Evolutionary conservation across 805 yeast genomes (phyloP).

Genomic region (Sugiyamaella lignohabitans): DNA sequence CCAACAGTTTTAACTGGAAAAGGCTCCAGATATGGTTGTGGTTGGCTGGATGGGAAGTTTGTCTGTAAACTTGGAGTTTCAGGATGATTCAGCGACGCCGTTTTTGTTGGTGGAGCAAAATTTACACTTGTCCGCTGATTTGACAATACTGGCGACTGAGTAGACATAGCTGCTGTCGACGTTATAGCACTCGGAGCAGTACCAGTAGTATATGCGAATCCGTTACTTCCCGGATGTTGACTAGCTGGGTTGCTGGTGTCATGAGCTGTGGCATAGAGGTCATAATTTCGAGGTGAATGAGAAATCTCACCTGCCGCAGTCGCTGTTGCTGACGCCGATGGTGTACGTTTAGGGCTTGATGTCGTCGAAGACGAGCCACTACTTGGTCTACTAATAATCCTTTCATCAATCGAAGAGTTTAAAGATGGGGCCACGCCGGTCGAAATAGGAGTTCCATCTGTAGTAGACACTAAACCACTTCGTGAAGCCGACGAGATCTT

Average conservation of each 20-base stretch:
- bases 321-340: no score
- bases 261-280: conserved; percentile 4
- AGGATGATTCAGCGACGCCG: no score
- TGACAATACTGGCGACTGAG: background rate
- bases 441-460: background rate
- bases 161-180: background rate
- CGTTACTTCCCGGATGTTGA: no score
- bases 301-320: conserved; percentile 1
- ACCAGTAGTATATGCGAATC: background rate
- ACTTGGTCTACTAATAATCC: background rate
- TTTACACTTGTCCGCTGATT: background rate
- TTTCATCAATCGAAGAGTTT: background rate
- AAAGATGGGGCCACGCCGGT: no score
- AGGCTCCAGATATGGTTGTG: no score
- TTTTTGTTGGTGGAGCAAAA: no score
- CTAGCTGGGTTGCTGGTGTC: background rate
- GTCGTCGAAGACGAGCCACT: background rate
- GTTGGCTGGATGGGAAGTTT: no score
- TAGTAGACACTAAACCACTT: background rate
- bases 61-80: no score
- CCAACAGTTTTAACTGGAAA: no score
- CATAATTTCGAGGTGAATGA: conserved; percentile 7
- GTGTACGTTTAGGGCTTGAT: background rate
- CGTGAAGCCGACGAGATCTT: background rate
- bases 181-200: background rate